Percentiles rank a stretch among this genome's conserved stretches.
These are phyloP conservation scores for Echria macrotheca DNA, from an alignment of 495 filamentous ascomycete genomes.

Conservation along the genomic window DNA sequence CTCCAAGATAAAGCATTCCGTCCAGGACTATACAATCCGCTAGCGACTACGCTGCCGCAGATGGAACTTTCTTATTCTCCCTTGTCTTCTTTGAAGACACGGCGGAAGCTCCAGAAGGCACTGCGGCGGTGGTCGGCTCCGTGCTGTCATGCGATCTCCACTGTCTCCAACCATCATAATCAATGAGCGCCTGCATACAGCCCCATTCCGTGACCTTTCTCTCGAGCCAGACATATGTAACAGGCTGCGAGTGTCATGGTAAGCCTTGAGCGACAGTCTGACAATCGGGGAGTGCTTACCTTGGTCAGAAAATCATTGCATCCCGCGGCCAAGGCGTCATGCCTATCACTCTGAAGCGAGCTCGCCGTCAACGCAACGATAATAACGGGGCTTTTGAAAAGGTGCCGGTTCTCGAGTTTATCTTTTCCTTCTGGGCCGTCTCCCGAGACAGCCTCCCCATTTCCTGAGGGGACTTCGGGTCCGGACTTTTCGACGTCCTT, in stretches of 20 bases:
- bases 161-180: conserved; percentile 96
- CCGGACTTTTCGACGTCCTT: background rate
- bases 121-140: no score
- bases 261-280: conserved; percentile 1
- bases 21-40: no score
- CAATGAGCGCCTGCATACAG: conserved; percentile 98
- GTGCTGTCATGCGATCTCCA: conserved; percentile 95
- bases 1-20: no score
- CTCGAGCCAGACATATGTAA: conserved; percentile 96
- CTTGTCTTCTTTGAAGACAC: no score
- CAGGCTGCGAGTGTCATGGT: conserved; percentile 60
- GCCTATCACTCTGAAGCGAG: conserved; percentile 86
- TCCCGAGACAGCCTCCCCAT: background rate
- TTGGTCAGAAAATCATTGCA: conserved; percentile 99
- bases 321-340: conserved; percentile 90
- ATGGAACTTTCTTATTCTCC: no score
- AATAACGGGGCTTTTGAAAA: conserved; percentile 95
- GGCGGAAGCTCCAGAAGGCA: no score
- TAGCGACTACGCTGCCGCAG: no score
- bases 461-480: no score
- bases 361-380: conserved; percentile 95
- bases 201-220: conserved; percentile 99
- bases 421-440: conserved; percentile 37
- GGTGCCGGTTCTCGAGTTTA: conserved; percentile 58
- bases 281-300: conserved; percentile 49